Evolutionary conservation across 495 filamentous ascomycete species (phyloP).

Genomic region (Aspergillus nidulans): DNA sequence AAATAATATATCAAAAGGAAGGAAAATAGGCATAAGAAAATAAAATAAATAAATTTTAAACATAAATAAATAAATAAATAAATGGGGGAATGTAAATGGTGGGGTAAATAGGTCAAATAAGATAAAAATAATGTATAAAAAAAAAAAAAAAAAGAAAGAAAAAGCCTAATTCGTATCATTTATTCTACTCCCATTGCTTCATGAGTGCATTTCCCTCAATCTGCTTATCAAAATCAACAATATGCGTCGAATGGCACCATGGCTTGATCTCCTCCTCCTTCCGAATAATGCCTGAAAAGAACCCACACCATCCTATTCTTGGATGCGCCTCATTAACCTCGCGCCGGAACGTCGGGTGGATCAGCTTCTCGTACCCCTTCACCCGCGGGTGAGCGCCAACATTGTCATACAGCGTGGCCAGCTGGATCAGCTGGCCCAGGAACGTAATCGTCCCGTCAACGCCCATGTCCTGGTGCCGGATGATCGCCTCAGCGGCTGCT

Average conservation of each 20-base stretch:
- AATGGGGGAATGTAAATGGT: no score
- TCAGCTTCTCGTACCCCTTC: conserved; percentile 12
- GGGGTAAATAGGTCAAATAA: no score
- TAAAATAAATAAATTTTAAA: no score
- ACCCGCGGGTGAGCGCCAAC: conserved; percentile 20
- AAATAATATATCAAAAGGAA: no score
- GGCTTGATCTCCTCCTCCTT: conserved; percentile 61
- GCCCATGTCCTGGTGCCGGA: conserved; percentile 69
- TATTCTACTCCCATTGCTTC: conserved; percentile 42
- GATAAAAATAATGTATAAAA: no score
- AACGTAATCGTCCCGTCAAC: conserved; percentile 60
- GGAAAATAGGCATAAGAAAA: no score
- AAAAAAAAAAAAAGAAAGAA: no score
- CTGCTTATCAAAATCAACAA: conserved; percentile 57
- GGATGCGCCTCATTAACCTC: conserved; percentile 20
- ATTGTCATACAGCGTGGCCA: conserved; percentile 73
- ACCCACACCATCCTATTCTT: conserved; percentile 20
- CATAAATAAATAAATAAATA: no score
- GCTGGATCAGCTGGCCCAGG: conserved; percentile 64
- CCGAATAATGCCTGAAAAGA: conserved; percentile 36
- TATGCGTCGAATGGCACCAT: conserved; percentile 68
- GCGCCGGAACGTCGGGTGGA: conserved; percentile 14
- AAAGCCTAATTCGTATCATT: no score
- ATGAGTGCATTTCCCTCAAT: conserved; percentile 61
- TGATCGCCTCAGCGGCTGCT: conserved; percentile 66